Evolutionary conservation across 2,329 filamentous ascomycete genomes (phyloP), one percentile per base, ranked within the genome.

Genomic region (Venturia nashicola): DNA sequence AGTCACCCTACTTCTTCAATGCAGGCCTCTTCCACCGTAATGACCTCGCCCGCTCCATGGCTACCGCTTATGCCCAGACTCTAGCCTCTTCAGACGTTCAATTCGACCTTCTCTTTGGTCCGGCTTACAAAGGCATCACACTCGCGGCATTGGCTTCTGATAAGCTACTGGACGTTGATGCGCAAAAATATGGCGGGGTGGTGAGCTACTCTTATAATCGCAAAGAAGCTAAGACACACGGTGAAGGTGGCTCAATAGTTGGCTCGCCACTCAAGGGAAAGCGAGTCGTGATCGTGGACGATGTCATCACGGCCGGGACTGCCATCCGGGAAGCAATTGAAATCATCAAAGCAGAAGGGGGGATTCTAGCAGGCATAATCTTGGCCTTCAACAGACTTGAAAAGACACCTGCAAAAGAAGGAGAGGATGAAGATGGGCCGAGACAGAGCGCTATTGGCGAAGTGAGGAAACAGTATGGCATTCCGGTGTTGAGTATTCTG

Each of bases 1-100:
- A 74, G 70, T 96, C 91, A 14, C 94, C 94, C 51, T 97, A 97
- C 83, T 97, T 97, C 82, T 96, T 97, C 86, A 97, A 96, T 76
- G 91, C 92, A 59, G 91, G 92, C 66, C 85, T 90, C 71, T 95
- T 97, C 77, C 91, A 94, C 81, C 87, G 86, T 62, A 88, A 88
- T 27, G 82, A 86, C 67, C 84, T 96, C 39, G 85, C 95, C 67
- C 83, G 83, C 67, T 85, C 91, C 64, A 89, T 96, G 69, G 84
- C 88, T 62, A 83, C 85, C 48, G 91, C 93, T 65, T 97, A 93
- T 76, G 93, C 93, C 1, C 78, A 81, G 64, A 81, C 82, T 1
- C 74, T 85, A 51, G 76, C 79, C 62, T 76, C 78, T 51, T 65
- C 71, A 60, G 72, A 76, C n/a, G 82, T 83, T 68, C 76, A 79